phyloP scores from a whole-genome alignment of 495 filamentous ascomycete species.

The Xylaria curta region DNA sequence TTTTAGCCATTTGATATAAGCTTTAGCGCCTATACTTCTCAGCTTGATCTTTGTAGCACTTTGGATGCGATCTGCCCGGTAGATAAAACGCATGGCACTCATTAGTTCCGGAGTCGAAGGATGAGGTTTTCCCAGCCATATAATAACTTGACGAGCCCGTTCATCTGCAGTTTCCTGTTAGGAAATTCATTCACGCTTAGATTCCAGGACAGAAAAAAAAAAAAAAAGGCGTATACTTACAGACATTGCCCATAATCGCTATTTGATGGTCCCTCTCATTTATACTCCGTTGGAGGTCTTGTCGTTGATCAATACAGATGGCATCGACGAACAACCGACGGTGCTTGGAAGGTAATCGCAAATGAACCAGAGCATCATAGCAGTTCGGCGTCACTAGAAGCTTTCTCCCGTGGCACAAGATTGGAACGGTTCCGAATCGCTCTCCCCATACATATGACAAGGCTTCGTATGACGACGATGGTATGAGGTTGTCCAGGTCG shows the following conservation, averaged over 20 bases:
- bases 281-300: not conserved
- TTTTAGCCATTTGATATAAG: not conserved
- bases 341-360: not conserved
- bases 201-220: not conserved
- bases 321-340: slow-evolving; percentile 10
- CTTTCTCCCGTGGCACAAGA: not conserved
- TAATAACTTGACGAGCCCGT: not conserved
- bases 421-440: not conserved
- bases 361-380: not conserved
- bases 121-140: not conserved
- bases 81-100: not conserved
- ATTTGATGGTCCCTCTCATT: not conserved
- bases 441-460: slow-evolving; percentile 14
- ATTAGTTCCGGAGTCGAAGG: not conserved
- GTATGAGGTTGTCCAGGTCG: not conserved
- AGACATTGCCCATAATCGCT: not conserved
- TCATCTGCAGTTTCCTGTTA: not conserved
- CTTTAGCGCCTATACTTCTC: not conserved
- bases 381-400: slow-evolving; percentile 6
- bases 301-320: slow-evolving; percentile 10
- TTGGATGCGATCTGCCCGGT: not conserved
- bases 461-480: slow-evolving; percentile 5
- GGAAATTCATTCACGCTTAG: not conserved
- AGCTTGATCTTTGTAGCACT: not conserved
- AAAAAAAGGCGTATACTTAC: not conserved